Evolutionary conservation across 441 rosid species (phyloP).

Genomic region (Omphalea diandra): DNA sequence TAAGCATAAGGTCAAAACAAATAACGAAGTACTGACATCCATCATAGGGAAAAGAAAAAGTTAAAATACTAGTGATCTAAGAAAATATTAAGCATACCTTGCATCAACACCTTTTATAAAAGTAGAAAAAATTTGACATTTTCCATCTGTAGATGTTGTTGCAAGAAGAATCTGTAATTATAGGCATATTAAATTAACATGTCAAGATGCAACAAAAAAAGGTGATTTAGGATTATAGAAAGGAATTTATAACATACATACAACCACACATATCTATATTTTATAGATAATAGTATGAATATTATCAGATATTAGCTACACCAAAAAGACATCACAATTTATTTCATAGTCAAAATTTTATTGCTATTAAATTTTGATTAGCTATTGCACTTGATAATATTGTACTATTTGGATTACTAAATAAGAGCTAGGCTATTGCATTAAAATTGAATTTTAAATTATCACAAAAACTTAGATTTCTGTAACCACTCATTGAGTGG

Average conservation of each 20-base stretch:
- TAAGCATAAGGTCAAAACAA: conserved; percentile 21
- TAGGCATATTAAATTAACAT: neutral
- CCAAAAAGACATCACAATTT: neutral
- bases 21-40: conserved; percentile 21
- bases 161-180: conserved; percentile 77
- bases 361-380: neutral
- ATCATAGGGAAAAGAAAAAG: neutral
- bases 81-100: conserved; percentile 43
- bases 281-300: neutral
- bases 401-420: too few relatives aligned
- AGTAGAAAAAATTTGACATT: conserved; percentile 93
- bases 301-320: neutral
- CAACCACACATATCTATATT: neutral
- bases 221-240: neutral
- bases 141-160: conserved; percentile 97
- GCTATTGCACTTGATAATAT: too few relatives aligned
- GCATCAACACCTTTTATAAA: conserved; percentile 97
- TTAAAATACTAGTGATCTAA: conserved; percentile 8
- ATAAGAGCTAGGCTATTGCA: too few relatives aligned
- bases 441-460: too few relatives aligned
- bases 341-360: neutral
- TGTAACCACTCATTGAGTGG: too few relatives aligned
- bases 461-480: too few relatives aligned
- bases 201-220: too few relatives aligned
- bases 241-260: neutral